Base-by-base conservation (phyloP, 2,329 filamentous ascomycete species). In the Fusarium pseudoanthophilum region DNA sequence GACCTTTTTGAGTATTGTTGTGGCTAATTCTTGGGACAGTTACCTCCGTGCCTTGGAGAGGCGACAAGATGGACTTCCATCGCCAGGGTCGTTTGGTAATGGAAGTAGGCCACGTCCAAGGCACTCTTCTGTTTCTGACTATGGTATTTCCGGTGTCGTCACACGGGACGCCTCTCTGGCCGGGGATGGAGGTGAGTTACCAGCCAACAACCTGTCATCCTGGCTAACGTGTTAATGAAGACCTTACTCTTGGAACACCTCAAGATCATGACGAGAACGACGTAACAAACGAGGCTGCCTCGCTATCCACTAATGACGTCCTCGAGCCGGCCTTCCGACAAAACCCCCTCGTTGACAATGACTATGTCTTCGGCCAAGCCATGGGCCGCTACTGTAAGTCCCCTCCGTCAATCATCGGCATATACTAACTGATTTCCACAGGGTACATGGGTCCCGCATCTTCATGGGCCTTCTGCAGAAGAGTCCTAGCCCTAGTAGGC, bases 361-460 rank as follows among this genome's bases (percentile, higher is more conserved):
- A 78, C 34, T 77, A 75, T 24, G 73, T 76, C 2, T 78, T 78
- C 30, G 74, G 73, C 1, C 68, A 67, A 24, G 75, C 71, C 1
- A 46, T 77, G 21, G 76, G 76, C 2, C 40, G 67, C 48, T 78
- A 78, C 26, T 78, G 76, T 60, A 60, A 26, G 64, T 5, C 2
- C 4, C 5, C 1, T 4, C 8, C 34, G 3, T 21, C 7, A 20
- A 4, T 9, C 11, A 14, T 45, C 8, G 7, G 11, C 15, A 28
- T 20, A 26, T 40, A 24, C 46, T 58, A 3, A 53, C 24, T 8
- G 9, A 2, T 18, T 3, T 2, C 11, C 4, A 30, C 9, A 78
- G 76, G 76, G 76, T 78, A 78, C 16, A 78, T 78, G 76, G 76
- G 76, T 2, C 76, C 76, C 4, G 71, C 75, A 2, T 78, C 76